Conservation (phyloP, 2,329 filamentous ascomycete genomes). For the Talaromyces sp. region DNA sequence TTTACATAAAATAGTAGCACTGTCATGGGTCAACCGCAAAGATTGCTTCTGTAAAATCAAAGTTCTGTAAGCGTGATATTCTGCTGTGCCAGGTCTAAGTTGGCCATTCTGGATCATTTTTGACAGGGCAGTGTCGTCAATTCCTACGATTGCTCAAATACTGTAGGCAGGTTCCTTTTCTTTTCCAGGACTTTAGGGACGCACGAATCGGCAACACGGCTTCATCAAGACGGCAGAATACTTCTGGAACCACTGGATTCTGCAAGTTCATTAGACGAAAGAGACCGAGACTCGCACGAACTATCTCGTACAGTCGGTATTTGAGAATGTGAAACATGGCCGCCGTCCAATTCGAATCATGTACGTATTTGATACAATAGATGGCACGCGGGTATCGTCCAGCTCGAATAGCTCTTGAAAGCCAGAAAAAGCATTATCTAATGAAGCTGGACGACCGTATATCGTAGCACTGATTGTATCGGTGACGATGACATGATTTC, state of each 20-base stretch:
- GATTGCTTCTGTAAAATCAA: not conserved
- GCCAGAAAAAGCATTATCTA: constrained; percentile 1
- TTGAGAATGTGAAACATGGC: not conserved
- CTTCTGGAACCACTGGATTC: not conserved
- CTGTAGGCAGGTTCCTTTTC: not conserved
- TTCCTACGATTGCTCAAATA: not conserved
- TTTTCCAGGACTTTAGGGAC: not conserved
- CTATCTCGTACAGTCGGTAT: not conserved
- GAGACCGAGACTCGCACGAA: not conserved
- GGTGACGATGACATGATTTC: not conserved
- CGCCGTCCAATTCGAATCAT: not conserved
- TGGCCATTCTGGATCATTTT: not conserved
- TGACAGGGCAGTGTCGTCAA: not conserved
- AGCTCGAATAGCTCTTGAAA: not conserved
- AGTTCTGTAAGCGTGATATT: not conserved
- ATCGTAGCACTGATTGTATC: not conserved
- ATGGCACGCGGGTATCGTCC: not conserved
- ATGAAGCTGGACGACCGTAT: not conserved
- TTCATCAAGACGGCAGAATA: not conserved
- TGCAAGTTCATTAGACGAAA: not conserved
- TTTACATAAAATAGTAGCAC: not conserved
- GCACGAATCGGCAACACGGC: not conserved
- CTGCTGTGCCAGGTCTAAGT: not conserved
- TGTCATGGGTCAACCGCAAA: not conserved
- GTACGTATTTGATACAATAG: not conserved